Percentiles rank a stretch among this genome's conserved stretches.
phyloP scores from a whole-genome alignment of 192 early-diverging fungal species.

The Coemansia sp. region DNA sequence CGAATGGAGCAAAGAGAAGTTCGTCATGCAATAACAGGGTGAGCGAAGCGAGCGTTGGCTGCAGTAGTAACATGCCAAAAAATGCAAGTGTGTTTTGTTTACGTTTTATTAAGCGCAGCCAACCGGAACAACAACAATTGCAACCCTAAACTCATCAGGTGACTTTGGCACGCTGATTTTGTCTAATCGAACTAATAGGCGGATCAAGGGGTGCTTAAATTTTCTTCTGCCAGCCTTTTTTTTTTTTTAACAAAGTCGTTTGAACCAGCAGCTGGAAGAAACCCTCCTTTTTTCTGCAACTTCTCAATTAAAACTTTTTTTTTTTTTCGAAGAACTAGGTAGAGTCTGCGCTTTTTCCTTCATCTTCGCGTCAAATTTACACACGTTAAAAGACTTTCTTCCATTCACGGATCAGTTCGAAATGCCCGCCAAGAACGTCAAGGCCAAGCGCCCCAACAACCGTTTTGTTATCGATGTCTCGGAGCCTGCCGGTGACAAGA shows the following conservation, averaged over 20 bases:
- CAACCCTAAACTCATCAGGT: slow-evolving; percentile 12
- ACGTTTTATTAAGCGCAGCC: neutral
- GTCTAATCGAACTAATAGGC: neutral
- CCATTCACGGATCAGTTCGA: slow-evolving; percentile 8
- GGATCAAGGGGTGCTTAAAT: neutral
- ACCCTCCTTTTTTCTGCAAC: slow-evolving; percentile 50
- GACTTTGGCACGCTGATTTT: neutral
- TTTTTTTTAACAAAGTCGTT: neutral
- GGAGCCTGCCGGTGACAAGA: slow-evolving; percentile 89
- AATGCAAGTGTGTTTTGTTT: neutral
- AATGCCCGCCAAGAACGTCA: slow-evolving; percentile 53
- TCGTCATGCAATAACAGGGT: too few species aligned
- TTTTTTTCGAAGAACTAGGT: slow-evolving; percentile 55
- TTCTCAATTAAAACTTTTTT: slow-evolving; percentile 24
- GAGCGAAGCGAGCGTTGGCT: too few species aligned
- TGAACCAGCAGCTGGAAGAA: slow-evolving; percentile 4
- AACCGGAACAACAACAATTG: neutral
- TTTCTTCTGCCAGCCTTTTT: neutral
- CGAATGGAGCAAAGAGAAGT: too few species aligned
- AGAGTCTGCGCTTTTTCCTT: slow-evolving; percentile 31
- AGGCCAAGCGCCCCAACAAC: slow-evolving; percentile 65
- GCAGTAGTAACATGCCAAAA: neutral
- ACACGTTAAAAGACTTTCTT: neutral
- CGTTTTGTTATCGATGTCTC: slow-evolving; percentile 96
- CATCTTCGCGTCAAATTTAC: slow-evolving; percentile 12